A percentile compares a stretch with the other conserved stretches of the same genome.
Evolutionary conservation across 73 alveolate species (phyloP).

Genomic region (Paraurostyla sp.): DNA sequence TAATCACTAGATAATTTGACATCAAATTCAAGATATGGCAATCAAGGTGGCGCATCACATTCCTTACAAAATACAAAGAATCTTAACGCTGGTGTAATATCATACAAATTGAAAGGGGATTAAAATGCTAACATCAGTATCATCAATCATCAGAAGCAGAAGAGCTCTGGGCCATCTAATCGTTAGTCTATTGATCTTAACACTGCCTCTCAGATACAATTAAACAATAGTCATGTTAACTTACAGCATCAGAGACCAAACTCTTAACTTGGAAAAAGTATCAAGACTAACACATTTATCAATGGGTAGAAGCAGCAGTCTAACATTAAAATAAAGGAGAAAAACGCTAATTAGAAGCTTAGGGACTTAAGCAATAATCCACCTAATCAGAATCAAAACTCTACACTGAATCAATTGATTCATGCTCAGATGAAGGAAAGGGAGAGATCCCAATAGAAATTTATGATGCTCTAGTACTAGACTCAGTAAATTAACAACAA

Average conservation of each 20-base stretch:
- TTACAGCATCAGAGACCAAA: background rate
- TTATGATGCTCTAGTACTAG: no score
- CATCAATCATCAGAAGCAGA: background rate
- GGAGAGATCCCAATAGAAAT: no score
- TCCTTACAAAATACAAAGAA: conserved; percentile 16
- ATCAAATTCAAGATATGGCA: background rate
- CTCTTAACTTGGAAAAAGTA: conserved; percentile 7
- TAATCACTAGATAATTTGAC: background rate
- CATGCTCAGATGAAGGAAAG: background rate
- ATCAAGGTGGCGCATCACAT: background rate
- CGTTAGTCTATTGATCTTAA: conserved; percentile 4
- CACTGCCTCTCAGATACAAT: background rate
- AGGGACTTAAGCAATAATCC: background rate
- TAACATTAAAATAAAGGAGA: conserved; percentile 20
- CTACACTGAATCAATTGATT: background rate
- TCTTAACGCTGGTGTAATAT: background rate
- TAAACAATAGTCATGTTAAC: background rate
- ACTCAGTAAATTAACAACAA: no score
- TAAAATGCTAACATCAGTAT: background rate
- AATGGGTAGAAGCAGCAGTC: background rate
- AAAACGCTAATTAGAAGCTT: background rate
- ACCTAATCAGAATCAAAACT: background rate
- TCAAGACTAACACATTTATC: background rate
- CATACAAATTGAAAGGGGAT: background rate
- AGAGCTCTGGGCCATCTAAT: conserved; percentile 7